Percentiles rank a stretch among this genome's conserved stretches.
Evolutionary conservation across 108 stramenopile genomes (phyloP).

Genomic region (Mediolabrus comicus): DNA sequence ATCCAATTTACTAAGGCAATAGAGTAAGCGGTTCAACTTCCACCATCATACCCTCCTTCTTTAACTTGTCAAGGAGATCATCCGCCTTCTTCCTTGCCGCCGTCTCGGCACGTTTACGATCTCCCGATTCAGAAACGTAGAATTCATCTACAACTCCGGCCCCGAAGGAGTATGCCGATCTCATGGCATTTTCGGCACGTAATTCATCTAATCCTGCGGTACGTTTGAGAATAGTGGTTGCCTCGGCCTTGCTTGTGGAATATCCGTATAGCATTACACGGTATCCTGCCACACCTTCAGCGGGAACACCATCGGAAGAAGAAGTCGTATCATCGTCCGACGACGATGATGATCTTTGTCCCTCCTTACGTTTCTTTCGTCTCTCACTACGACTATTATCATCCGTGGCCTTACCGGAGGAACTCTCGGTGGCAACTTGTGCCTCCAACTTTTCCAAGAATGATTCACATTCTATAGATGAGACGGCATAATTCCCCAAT

Average conservation of each 20-base stretch:
- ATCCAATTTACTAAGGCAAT: not conserved
- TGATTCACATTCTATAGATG: slow-evolving; percentile 38
- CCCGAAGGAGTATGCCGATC: slow-evolving; percentile 31
- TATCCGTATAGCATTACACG: slow-evolving; percentile 43
- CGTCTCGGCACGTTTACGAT: slow-evolving; percentile 16
- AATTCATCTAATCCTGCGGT: slow-evolving; percentile 28
- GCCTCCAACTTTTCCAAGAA: slow-evolving; percentile 46
- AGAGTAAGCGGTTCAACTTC: slow-evolving; percentile 39
- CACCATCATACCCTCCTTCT: slow-evolving; percentile 32
- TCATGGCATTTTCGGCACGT: slow-evolving; percentile 36
- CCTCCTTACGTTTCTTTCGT: slow-evolving; percentile 5
- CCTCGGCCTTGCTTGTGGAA: slow-evolving; percentile 17
- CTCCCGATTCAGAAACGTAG: slow-evolving; percentile 23
- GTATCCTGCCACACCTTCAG: slow-evolving; percentile 30
- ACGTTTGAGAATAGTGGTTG: slow-evolving; percentile 5
- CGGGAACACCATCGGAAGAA: not conserved
- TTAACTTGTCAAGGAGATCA: slow-evolving; percentile 25
- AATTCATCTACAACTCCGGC: slow-evolving; percentile 43
- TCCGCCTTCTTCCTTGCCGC: slow-evolving; percentile 35
- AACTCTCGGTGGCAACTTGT: not conserved
- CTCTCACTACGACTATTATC: not conserved
- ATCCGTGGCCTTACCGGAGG: not conserved
- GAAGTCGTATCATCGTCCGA: not conserved
- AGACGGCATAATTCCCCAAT: slow-evolving; percentile 57
- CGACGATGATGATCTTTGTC: not conserved